Conservation (phyloP, 371 early-diverging fungal species). For the Sporodiniella umbellata region DNA sequence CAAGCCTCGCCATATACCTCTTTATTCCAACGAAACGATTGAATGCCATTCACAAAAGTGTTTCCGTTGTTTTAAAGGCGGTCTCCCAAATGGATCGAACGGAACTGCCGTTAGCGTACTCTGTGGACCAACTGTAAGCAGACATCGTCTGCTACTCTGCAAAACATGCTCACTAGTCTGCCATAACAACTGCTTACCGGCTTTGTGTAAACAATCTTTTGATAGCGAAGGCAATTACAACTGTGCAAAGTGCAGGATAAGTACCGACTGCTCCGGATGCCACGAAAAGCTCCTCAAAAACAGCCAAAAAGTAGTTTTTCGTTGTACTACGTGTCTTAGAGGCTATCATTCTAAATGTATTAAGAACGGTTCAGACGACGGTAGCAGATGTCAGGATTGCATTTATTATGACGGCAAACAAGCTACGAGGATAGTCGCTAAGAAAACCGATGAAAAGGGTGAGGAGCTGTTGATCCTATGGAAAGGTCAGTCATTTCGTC, state of each 20-base stretch:
- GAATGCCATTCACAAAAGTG: slow-evolving; percentile 6
- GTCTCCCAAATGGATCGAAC: slow-evolving; percentile 5
- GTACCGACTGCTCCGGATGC: slow-evolving; percentile 9
- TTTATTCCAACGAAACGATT: slow-evolving; percentile 2
- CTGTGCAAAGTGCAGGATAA: slow-evolving; percentile 8
- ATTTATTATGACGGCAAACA: slow-evolving; percentile 13
- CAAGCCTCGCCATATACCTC: neutral
- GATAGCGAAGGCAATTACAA: slow-evolving; percentile 1
- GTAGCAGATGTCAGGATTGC: slow-evolving; percentile 45
- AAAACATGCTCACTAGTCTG: slow-evolving; percentile 36
- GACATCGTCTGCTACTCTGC: slow-evolving; percentile 33
- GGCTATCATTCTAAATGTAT: slow-evolving; percentile 39
- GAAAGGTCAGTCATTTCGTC: slow-evolving; percentile 51
- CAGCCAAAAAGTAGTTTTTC: slow-evolving; percentile 19
- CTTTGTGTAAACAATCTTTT: neutral
- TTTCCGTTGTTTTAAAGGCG: slow-evolving; percentile 4
- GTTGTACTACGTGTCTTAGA: slow-evolving; percentile 38
- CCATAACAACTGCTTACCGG: slow-evolving; percentile 36
- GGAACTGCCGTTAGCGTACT: neutral
- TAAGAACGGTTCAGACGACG: slow-evolving; percentile 17
- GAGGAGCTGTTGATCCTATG: slow-evolving; percentile 47
- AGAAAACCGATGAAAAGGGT: neutral
- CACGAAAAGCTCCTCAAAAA: neutral
- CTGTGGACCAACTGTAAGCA: no score
- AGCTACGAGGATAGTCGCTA: neutral